Conservation (phyloP, 305 asterid genomes). For the Fraxinus sp. region DNA sequence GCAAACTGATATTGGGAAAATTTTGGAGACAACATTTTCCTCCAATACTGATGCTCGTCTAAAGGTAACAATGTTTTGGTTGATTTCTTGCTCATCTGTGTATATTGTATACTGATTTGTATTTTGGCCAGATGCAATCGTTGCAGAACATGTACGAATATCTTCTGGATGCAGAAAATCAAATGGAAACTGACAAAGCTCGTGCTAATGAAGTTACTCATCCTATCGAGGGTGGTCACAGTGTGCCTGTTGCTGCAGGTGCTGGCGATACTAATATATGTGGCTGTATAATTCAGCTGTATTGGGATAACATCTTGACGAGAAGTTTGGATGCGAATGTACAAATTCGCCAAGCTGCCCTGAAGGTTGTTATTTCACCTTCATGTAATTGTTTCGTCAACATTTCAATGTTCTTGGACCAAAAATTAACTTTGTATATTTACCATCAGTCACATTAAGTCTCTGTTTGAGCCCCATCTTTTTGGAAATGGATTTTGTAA, state of each 20-base stretch:
- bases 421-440: background rate
- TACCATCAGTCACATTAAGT: background rate
- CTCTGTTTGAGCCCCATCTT: background rate
- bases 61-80: slow-evolving; percentile 54
- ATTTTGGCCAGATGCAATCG: slow-evolving; percentile 83
- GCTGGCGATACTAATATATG: slow-evolving; percentile 99
- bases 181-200: slow-evolving; percentile 69
- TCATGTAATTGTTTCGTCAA: slow-evolving; percentile 10
- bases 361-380: slow-evolving; percentile 58
- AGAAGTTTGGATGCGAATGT: slow-evolving; percentile 85
- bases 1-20: slow-evolving; percentile 74
- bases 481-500: background rate
- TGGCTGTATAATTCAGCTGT: slow-evolving; percentile 91
- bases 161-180: slow-evolving; percentile 94
- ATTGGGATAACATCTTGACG: slow-evolving; percentile 74
- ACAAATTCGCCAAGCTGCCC: slow-evolving; percentile 83
- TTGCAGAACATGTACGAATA: slow-evolving; percentile 90
- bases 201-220: slow-evolving; percentile 41
- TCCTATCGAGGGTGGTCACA: slow-evolving; percentile 50
- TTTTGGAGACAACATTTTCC: slow-evolving; percentile 74
- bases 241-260: slow-evolving; percentile 99
- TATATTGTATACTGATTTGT: slow-evolving; percentile 28
- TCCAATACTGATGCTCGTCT: slow-evolving; percentile 62
- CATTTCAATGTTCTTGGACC: slow-evolving; percentile 6
- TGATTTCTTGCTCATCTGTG: slow-evolving; percentile 21